Evolutionary conservation across 2,329 filamentous ascomycete species (phyloP).

Genomic region (Orbilia javanica): DNA sequence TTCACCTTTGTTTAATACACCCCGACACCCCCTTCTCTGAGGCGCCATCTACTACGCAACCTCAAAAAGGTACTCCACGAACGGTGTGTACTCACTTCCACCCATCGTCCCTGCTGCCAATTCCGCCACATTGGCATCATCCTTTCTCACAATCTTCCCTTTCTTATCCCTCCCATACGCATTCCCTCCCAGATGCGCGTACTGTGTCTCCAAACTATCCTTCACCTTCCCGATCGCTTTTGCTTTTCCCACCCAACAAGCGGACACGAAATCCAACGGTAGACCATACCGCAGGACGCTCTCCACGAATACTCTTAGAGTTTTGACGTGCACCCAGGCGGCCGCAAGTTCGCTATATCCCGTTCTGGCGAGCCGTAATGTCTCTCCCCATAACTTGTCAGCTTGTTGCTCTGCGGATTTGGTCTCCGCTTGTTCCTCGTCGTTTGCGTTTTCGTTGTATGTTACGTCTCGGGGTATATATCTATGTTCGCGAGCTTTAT

Average conservation of each 20-base stretch:
- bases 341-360: conserved; percentile 96
- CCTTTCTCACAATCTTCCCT: conserved; percentile 83
- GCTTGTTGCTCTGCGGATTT: conserved; percentile 85
- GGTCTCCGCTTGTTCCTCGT: conserved; percentile 89
- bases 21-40: not conserved
- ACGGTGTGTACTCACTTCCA: conserved; percentile 89
- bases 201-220: conserved; percentile 81
- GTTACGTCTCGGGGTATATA: conserved; percentile 97
- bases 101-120: conserved; percentile 81
- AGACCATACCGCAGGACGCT: conserved; percentile 96
- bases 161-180: conserved; percentile 95
- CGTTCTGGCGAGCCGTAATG: conserved; percentile 85
- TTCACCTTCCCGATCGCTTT: conserved; percentile 78
- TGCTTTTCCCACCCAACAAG: conserved; percentile 72
- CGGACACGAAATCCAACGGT: conserved; percentile 88
- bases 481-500: conserved; percentile 90
- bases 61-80: conserved; percentile 96
- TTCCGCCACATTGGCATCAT: conserved; percentile 84
- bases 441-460: conserved; percentile 87
- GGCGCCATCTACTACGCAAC: conserved; percentile 67
- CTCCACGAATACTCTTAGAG: conserved; percentile 94
- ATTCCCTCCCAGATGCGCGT: conserved; percentile 93
- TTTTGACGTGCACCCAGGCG: conserved; percentile 93
- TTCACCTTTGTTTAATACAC: not conserved
- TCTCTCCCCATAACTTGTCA: conserved; percentile 92